Conservation (phyloP, 371 early-diverging fungal species). For the Mortierella polycephala region DNA sequence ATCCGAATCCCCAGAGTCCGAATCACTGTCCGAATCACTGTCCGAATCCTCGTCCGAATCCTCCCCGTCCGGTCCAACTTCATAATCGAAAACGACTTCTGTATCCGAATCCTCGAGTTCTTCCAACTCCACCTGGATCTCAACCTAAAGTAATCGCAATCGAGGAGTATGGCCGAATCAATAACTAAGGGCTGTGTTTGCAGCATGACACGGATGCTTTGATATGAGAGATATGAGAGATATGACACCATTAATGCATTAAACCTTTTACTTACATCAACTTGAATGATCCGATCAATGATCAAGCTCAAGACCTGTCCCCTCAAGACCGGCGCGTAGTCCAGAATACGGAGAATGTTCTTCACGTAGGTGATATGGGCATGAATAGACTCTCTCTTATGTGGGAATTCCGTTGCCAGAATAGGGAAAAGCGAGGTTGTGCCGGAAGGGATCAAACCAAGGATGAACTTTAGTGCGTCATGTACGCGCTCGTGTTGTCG, state of each 20-base stretch:
- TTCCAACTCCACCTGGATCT: slow-evolving; percentile 93
- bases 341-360: slow-evolving; percentile 76
- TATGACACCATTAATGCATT: no score
- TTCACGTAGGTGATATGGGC: slow-evolving; percentile 79
- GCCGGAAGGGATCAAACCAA: slow-evolving; percentile 84
- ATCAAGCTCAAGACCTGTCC: slow-evolving; percentile 78
- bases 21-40: slow-evolving; percentile 30
- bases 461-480: slow-evolving; percentile 70
- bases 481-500: slow-evolving; percentile 68
- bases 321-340: slow-evolving; percentile 83
- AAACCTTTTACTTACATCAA: slow-evolving; percentile 75
- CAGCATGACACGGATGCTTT: neutral
- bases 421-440: slow-evolving; percentile 74
- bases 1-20: slow-evolving; percentile 53
- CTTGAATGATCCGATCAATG: slow-evolving; percentile 83
- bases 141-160: slow-evolving; percentile 62
- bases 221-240: neutral
- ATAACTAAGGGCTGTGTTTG: neutral
- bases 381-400: slow-evolving; percentile 72
- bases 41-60: slow-evolving; percentile 53
- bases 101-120: slow-evolving; percentile 85
- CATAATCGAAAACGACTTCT: slow-evolving; percentile 64
- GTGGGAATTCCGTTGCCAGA: slow-evolving; percentile 79
- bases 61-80: slow-evolving; percentile 43
- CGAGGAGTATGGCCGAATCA: neutral